Base-by-base conservation (phyloP, 352 stramenopile species). In the Pythium aphanidermatum region DNA sequence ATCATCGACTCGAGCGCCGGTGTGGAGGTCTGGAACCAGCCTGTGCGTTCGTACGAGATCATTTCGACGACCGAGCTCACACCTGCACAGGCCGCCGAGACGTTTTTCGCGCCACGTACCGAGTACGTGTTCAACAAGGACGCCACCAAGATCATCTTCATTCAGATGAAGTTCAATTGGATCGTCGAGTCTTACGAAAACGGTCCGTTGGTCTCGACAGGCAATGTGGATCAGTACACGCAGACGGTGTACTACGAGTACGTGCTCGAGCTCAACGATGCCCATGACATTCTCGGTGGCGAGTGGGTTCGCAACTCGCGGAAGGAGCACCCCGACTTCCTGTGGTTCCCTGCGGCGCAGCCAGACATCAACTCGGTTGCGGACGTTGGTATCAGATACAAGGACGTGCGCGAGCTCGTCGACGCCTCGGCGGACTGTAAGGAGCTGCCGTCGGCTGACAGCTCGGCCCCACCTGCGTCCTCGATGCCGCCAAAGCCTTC, bases 191-290 rank as follows among this genome's bases (percentile, higher is more conserved):
- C 70, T 2, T 63, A 60, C 14, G 63, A 68, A n/a, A 76, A 85
- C 44, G 69, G 67, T 1, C 64, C 68, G 5, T 57, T 84, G 0
- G 68, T 84, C 11, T 52, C 65, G 1, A 74, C 66, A 2, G 53
- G 56, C 1, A 38, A 57, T 13, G 68, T 77, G 12, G 63, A 84
- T 40, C 58, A 62, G 33, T 74, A 70, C 58, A 86, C 70, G 27
- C 65, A 69, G 27, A 65, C 43, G 29, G 71, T 61, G 21, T 65
- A 82, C 51, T 86, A 86, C 57, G 58, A 83, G 46, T 86, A 86
- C 46, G 19, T 85, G 13, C 65, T 88, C n/a, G 75, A 88, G 57
- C 72, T 70, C 29, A 60, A 88, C 54, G 63, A 58, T 23, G 55
- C 56, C 5, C 75, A 71, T 37, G 46, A 77, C 37, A 78, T 86